Base-by-base conservation (phyloP, 352 stramenopile species). In the Phytophthora tentaculata region DNA sequence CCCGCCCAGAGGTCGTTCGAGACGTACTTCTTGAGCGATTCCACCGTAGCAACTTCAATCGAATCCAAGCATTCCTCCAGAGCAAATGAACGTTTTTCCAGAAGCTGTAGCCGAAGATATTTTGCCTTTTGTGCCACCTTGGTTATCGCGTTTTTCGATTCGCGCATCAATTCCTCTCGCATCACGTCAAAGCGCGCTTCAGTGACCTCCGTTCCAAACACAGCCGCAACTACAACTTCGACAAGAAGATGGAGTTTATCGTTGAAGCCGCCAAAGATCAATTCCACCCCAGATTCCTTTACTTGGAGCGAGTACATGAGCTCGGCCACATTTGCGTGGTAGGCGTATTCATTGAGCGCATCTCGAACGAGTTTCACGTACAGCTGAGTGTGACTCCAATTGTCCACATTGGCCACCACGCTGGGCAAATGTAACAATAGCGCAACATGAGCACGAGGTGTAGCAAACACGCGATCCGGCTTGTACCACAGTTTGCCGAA, bases 181-280 rank as follows among this genome's bases (percentile, higher is more conserved):
- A 90, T 77, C 23, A 90, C 72, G 22, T 80, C 74, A 41, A 94
- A 94, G 10, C 84, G 82, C 19, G 74, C n/a, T 24, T 76, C 60
- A 13, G 64, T 62, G n/a, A 92, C 74, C 41, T 77, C 56, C 6
- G 80, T 81, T 10, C 66, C 67, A 61, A 88, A 89, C 9, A 93
- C 56, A 39, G 80, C 77, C 3, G 77, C 45, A 45, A 86, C 61
- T 24, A 94, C 81, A n/a, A 89, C 77, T 23, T 90, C 59, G 13
- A 91, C 80, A 45, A 94, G 70, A 41, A 86, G n/a, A 16, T 76
- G 61, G 19, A 92, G 64, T 51, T 94, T 94, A 59, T 94, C 80
- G 57, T 89, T 92, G 48, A 90, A 94, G 14, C 86, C 86, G n/a
- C 82, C 81, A 61, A 89, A 87, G 32, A 90, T 64, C 23, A 94